Base-by-base conservation (phyloP, 108 stramenopile genomes). In the Skeletonema menzelii region DNA sequence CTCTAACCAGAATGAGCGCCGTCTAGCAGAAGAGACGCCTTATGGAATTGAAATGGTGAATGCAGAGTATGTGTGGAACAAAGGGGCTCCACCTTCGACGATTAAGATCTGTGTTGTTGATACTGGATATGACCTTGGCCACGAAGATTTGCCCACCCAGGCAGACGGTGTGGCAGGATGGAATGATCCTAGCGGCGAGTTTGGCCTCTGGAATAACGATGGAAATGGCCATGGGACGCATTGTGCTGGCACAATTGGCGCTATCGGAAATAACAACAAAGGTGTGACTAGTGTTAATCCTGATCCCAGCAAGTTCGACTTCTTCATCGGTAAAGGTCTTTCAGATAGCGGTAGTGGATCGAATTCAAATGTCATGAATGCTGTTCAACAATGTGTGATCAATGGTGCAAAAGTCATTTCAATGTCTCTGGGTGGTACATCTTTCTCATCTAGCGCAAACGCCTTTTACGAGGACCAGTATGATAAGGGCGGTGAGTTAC, bases 91-190 rank as follows among this genome's bases (percentile, higher is more conserved):
- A 4, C 40, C 67, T 3, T 37, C 17, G 6, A 68, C 59, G 3
- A 28, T 81, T 13, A 81, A 81, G 53, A 72, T 89, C 13, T 89
- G 88, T 53, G 56, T 89, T 38, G 71, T 85, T 31, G 88, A 89
- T 57, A 85, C 85, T 2, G 88, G 88, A 5, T 69, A 87, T 11
- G 82, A 60, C 30, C 13, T 77, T 2, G 66, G 66, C 32, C 87
- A 87, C 67, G 64, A 56, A 14, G 88, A 87, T 63, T 72, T 89
- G 17, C 79, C 82, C 8, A 40, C 14, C 27, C 2, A 32, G 31
- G 1, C 31, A 32, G 31, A 32, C 31, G n/a, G 32, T 31, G 77
- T 84, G 13, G 68, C 75, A 53, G 76, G 56, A 24, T 63, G 31
- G 32, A 60, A 72, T 4, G 76, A 67, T 12, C 19, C 44, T 0